Evolutionary conservation across 2,329 filamentous ascomycete species (phyloP).

Genomic region (Talaromyces sp.): DNA sequence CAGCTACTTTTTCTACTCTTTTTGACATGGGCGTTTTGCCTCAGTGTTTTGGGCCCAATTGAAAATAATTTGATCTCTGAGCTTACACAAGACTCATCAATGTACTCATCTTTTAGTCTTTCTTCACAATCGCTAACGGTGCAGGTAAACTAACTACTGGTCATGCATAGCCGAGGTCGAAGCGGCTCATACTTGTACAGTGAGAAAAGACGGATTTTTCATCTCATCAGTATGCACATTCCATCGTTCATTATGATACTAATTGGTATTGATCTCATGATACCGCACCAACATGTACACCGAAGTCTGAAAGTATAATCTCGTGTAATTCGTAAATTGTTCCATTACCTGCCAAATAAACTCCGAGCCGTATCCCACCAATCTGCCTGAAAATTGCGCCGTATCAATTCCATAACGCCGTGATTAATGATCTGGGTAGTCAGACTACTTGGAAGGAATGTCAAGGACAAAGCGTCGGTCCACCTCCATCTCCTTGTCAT

Average conservation of each 20-base stretch:
- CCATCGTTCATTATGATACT: neutral
- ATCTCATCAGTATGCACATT: neutral
- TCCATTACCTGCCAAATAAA: neutral
- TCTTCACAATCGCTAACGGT: neutral
- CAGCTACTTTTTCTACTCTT: neutral
- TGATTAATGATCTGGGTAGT: neutral
- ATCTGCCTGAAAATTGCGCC: conserved; percentile 9
- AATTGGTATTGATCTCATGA: neutral
- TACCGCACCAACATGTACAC: neutral
- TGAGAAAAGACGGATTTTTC: neutral
- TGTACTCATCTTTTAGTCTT: neutral
- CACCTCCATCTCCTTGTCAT: conserved; percentile 70
- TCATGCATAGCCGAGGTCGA: neutral
- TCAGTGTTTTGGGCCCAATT: neutral
- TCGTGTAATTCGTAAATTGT: neutral
- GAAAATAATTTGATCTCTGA: neutral
- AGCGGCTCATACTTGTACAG: neutral
- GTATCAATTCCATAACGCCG: neutral
- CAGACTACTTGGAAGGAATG: conserved; percentile 51
- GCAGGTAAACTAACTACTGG: neutral
- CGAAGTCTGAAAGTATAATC: neutral
- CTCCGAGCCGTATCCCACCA: conserved; percentile 3
- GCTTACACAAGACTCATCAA: neutral
- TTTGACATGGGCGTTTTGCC: neutral
- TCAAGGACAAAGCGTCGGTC: conserved; percentile 75